Base-by-base conservation (phyloP, 108 stramenopile species). In the Skeletonema grethae region DNA sequence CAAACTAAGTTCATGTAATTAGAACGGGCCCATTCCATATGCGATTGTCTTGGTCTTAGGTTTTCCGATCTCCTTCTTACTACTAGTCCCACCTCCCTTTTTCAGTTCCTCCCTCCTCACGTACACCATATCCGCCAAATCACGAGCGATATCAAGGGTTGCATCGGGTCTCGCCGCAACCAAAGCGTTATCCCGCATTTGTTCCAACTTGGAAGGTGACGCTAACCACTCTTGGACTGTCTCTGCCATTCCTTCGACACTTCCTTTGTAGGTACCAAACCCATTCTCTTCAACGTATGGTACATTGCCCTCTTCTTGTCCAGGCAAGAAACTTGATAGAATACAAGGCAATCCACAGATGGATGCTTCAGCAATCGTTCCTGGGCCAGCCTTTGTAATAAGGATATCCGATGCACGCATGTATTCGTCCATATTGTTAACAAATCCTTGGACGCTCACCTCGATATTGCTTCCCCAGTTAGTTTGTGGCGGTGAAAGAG, bases 221-320 rank as follows among this genome's bases (percentile, higher is more conserved):
- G 75, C 60, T 25, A 97, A 73, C 97, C 95, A 96, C 3, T 69
- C 63, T 53, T 83, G 77, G 11, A 97, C 90, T 11, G 93, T 94
- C 11, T 90, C 86, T 39, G 95, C 97, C 72, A 98, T 98, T 22
- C 72, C 83, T 16, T 68, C 60, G 1, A 92, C 89, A 56, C 88
- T 80, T 18, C 85, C 84, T 62, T 83, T 85, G 80, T 92, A 98
- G n/a, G 76, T 79, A 12, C 97, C 97, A 77, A 93, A 98, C 8
- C 95, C 96, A 71, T 89, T 83, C 18, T 95, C 84, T 39, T 89
- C 92, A 0, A 98, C 97, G 58, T 79, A 97, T 0, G 91, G 90
- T 8, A 98, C 87, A 65, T 98, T 98, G 0, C 97, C 97, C 67
- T 91, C 96, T 81, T 98, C 97, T 84, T 98, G 98, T 5, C 97